Evolutionary conservation across 345 rosid species (phyloP), one percentile per base, ranked within the genome.

Genomic region (Eucalyptus urophylla): DNA sequence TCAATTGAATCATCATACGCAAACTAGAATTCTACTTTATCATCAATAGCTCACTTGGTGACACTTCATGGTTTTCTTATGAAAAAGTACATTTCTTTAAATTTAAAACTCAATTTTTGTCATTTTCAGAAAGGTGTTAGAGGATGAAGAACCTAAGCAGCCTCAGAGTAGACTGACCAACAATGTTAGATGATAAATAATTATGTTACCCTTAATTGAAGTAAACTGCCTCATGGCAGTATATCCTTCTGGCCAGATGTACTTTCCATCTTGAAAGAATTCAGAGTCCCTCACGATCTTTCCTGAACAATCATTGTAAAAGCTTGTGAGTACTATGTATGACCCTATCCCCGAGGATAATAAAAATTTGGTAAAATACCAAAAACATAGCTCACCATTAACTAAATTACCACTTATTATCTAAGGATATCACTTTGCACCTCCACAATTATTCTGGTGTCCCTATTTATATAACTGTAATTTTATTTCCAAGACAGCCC

Each of bases 181-280:
- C 53, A 22, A 53, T 10, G 29, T n/a, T 11, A 53, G 45, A n/a
- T n/a, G 87, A 86, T 33, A 21, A 86, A 50, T 47, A 89, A 89
- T 44, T 51, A 86, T 45, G 72, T 81, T 86, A 96, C 99, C 99
- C 93, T 92, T 80, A 87, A 95, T 60, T 87, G 99, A 97, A 88
- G 90, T 92, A 92, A 93, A 97, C 90, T 94, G 95, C 93, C 99
- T 93, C 88, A 93, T 37, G 25, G 99, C 98, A 25, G 97, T 93
- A 92, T 97, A 97, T 58, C 99, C 99, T 93, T 97, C 99, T 89
- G 99, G 99, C 93, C 99, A 97, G 86, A 94, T 93, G 91, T 91
- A 93, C 88, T 93, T 95, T 90, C 93, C 96, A 92, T 94, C 96
- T 90, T 94, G 95, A 88, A 97, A 97, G 92, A 92, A 94, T 88